Conservation (phyloP, 1,284 basidiomycete genomes). For the Fomitopsis schrenkii region DNA sequence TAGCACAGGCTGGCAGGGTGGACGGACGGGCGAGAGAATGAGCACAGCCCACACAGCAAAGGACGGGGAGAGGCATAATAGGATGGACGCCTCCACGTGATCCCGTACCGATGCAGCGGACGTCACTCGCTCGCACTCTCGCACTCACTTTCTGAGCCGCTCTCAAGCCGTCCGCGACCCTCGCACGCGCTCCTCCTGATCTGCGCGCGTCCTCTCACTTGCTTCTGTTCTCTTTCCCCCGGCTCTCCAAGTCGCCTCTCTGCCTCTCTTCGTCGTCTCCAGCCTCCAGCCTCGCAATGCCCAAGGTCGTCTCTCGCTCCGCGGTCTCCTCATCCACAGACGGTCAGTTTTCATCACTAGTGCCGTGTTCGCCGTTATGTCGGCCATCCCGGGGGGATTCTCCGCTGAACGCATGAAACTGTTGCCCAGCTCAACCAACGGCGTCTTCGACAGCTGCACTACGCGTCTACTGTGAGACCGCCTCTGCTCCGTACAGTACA, state of each 20-base stretch:
- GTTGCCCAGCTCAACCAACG: conserved; percentile 62
- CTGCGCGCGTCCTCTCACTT: neutral
- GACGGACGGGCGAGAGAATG: conserved; percentile 15
- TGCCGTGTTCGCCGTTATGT: conserved; percentile 3
- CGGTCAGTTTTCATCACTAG: conserved; percentile 39
- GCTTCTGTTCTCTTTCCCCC: neutral
- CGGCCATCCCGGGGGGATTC: conserved; percentile 2
- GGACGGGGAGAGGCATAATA: conserved; percentile 10
- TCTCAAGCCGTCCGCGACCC: neutral
- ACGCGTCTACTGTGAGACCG: conserved; percentile 70
- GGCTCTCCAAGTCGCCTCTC: neutral
- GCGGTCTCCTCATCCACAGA: conserved; percentile 78
- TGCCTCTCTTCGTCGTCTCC: no score
- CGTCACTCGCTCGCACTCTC: conserved; percentile 3
- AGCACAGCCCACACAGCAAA: conserved; percentile 18
- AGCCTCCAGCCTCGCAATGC: conserved; percentile 40
- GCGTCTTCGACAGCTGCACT: conserved; percentile 73
- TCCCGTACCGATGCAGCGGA: conserved; percentile 1
- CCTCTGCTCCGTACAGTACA: conserved; percentile 9
- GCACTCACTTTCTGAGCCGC: neutral
- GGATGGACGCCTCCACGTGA: conserved; percentile 6
- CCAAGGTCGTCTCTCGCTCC: conserved; percentile 78
- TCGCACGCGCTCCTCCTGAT: neutral
- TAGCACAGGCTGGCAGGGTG: conserved; percentile 12
- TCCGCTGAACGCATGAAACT: conserved; percentile 13